Conservation (phyloP, 2,329 filamentous ascomycete genomes). For the Aureobasidium sp. region DNA sequence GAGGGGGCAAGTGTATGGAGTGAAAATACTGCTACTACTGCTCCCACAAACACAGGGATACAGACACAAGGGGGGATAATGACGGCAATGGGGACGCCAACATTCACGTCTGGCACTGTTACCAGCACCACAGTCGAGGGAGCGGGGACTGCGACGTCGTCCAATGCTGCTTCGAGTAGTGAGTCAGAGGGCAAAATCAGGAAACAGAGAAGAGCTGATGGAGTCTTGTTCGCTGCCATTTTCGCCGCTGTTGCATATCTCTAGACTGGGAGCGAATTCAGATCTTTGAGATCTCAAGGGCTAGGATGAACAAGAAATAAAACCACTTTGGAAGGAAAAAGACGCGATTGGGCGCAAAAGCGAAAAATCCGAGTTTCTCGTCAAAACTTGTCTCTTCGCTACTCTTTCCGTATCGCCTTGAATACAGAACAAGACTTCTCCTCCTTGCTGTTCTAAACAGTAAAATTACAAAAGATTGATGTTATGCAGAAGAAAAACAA, state of each 20-base stretch:
- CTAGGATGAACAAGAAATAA: too few species aligned
- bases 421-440: not conserved
- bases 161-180: not conserved
- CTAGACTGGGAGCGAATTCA: not conserved
- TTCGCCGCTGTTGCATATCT: conserved; percentile 3
- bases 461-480: conserved; percentile 1
- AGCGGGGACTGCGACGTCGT: not conserved
- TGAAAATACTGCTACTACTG: not conserved
- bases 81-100: not conserved
- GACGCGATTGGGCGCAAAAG: not conserved
- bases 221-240: not conserved
- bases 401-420: not conserved
- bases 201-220: not conserved
- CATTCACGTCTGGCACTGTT: not conserved
- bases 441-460: not conserved
- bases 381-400: not conserved
- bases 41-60: not conserved
- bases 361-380: not conserved
- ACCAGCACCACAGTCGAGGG: not conserved
- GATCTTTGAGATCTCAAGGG: too few species aligned
- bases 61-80: not conserved
- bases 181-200: not conserved
- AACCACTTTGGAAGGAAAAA: not conserved
- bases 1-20: not conserved
- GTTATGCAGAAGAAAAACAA: not conserved